Evolutionary conservation across 441 rosid species (phyloP), one percentile per base, ranked within the genome.

Genomic region (Euphorbia schlechtendalii): DNA sequence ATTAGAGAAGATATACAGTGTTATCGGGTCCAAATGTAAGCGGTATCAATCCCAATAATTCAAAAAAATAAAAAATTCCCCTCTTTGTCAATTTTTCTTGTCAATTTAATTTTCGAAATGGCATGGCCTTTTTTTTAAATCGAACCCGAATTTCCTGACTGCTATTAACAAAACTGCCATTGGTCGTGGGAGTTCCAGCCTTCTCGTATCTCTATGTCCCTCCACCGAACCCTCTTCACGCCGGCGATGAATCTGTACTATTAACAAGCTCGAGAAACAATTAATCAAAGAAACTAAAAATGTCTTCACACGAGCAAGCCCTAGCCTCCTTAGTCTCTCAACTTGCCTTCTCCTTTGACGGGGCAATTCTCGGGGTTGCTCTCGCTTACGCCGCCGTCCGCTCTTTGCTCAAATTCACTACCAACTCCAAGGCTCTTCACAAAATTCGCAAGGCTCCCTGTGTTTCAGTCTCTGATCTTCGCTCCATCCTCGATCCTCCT

Each of bases 331-430:
- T 87, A 17, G 66, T 87, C 61, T 62, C 82, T 52, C 88, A 82
- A 28, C 65, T 92, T 54, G 92, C 88, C 40, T 65, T 87, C 41
- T 92, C 98, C 52, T 84, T 80, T 68, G 98, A 92, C 79, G 96
- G 98, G 56, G 96, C 94, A 21, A 70, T 88, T 40, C 75, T 92
- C 43, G 98, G 98, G 5, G 74, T 77, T 2, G 80, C 86, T 67
- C 77, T 92, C 0, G 92, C 96, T 3, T 81, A 73, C 68, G 71
- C 77, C 30, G 88, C 96, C 61, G 75, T 84, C 14, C 88, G 89
- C 15, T 72, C 90, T 22, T 65, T 79, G 60, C 24, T 75, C 62
- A 77, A 76, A 55, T 80, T 73, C 71, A 74, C 74, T 2, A 76
- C 81, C 30, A 67, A 63, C 69, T 80, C 90, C 68, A 75, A 83